Evolutionary conservation across 2,329 filamentous ascomycete species (phyloP).

Genomic region (Teratosphaeria nubilosa): DNA sequence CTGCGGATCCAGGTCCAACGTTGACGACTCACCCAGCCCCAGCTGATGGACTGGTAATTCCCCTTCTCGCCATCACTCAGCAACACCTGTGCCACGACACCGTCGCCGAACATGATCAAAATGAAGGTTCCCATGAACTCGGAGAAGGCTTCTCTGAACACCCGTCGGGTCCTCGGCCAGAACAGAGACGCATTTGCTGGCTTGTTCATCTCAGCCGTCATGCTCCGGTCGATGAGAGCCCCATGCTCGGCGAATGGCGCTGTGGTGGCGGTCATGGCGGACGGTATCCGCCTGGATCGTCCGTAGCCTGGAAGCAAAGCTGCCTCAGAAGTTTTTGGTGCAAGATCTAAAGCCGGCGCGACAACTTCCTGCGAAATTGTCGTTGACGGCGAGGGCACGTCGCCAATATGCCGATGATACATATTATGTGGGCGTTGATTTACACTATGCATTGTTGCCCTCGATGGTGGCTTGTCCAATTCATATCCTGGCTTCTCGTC

Average conservation of each 20-base stretch:
- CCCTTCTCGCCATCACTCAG: slow-evolving; percentile 44
- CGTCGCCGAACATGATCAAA: slow-evolving; percentile 59
- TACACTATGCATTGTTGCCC: not conserved
- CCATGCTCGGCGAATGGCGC: slow-evolving; percentile 7
- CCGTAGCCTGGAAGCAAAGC: not conserved
- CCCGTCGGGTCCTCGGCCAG: slow-evolving; percentile 46
- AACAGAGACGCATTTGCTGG: slow-evolving; percentile 26
- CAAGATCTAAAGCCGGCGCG: not conserved
- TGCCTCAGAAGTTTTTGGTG: not conserved
- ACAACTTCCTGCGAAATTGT: not conserved
- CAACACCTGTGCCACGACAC: slow-evolving; percentile 56
- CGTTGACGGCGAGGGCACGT: not conserved
- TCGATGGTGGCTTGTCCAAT: not conserved
- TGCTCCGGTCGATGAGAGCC: slow-evolving; percentile 3
- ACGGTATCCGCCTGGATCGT: not conserved
- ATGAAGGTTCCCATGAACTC: slow-evolving; percentile 62
- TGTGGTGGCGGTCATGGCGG: not conserved
- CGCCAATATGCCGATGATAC: not conserved
- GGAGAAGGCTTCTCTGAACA: slow-evolving; percentile 49
- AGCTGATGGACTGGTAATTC: slow-evolving; percentile 41
- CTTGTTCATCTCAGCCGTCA: slow-evolving; percentile 12
- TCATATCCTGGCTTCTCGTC: not conserved
- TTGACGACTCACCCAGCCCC: slow-evolving; percentile 16
- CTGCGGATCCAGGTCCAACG: not conserved
- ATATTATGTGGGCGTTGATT: not conserved